Evolutionary conservation across 176 grass and related monocot species (phyloP).

Genomic region (Rhynchospora tenuis): DNA sequence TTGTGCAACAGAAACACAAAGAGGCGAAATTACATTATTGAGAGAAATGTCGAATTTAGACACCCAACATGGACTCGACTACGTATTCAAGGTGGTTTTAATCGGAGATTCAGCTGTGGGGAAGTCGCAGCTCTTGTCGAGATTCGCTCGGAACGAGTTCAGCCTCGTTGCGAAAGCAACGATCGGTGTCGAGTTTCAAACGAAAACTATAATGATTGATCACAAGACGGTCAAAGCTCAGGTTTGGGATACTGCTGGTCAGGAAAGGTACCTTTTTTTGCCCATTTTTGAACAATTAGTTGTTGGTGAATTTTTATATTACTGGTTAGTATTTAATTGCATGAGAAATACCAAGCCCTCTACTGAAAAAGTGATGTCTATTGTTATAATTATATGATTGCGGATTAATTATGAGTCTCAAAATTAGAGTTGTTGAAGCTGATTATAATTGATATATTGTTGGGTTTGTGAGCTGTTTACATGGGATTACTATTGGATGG

Average conservation of each 20-base stretch:
- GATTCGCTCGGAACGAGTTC: conserved; percentile 88
- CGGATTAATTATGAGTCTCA: background rate
- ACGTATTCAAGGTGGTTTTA: conserved; percentile 92
- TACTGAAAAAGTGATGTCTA: background rate
- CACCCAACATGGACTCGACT: conserved; percentile 60
- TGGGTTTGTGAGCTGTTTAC: background rate
- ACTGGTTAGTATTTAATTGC: background rate
- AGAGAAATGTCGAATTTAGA: conserved; percentile 11
- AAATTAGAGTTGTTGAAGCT: background rate
- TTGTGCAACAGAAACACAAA: background rate
- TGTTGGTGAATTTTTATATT: background rate
- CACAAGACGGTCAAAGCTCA: conserved; percentile 76
- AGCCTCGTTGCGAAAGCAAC: conserved; percentile 88
- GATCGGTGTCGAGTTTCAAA: conserved; percentile 87
- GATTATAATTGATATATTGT: background rate
- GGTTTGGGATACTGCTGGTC: conserved; percentile 96
- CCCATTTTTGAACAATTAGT: background rate
- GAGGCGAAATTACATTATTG: background rate
- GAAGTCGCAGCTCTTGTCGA: conserved; percentile 85
- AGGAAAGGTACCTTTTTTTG: conserved; percentile 30
- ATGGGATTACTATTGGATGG: background rate
- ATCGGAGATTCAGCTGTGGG: conserved; percentile 92
- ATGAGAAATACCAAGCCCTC: background rate
- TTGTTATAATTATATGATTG: background rate
- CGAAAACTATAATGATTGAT: conserved; percentile 68